These are phyloP conservation scores for Rhodofomes roseus DNA, from an alignment of 1,284 basidiomycete species.

Conservation along the genomic window DNA sequence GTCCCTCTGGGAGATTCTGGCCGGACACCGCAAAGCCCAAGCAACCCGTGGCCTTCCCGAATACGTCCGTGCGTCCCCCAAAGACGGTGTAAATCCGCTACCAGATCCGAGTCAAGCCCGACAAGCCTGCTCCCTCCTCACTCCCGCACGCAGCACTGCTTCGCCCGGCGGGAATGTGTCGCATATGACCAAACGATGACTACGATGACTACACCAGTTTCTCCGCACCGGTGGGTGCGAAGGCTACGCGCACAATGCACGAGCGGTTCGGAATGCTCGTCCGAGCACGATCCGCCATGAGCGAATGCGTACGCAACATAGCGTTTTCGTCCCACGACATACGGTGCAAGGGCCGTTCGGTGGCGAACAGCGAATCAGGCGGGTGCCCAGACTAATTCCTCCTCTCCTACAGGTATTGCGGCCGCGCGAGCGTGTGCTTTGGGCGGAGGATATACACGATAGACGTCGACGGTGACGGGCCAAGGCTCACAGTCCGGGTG, in stretches of 20 bases:
- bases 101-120: background rate
- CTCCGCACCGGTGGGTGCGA: background rate
- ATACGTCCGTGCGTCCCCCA: background rate
- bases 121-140: background rate
- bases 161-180: background rate
- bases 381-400: background rate
- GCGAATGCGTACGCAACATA: background rate
- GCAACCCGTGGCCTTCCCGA: background rate
- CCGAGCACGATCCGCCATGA: background rate
- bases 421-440: background rate
- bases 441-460: background rate
- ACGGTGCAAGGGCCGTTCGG: background rate
- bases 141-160: background rate
- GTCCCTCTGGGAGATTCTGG: background rate
- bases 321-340: background rate
- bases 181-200: background rate
- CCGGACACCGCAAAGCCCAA: background rate
- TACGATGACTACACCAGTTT: background rate
- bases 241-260: background rate
- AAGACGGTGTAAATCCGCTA: background rate
- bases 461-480: background rate
- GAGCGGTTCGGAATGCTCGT: background rate
- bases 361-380: background rate
- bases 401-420: background rate
- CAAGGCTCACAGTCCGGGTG: background rate